Percentiles rank a stretch among this genome's conserved stretches.
phyloP scores from a whole-genome alignment of 495 filamentous ascomycete genomes.

The Annulohypoxylon moriforme region DNA sequence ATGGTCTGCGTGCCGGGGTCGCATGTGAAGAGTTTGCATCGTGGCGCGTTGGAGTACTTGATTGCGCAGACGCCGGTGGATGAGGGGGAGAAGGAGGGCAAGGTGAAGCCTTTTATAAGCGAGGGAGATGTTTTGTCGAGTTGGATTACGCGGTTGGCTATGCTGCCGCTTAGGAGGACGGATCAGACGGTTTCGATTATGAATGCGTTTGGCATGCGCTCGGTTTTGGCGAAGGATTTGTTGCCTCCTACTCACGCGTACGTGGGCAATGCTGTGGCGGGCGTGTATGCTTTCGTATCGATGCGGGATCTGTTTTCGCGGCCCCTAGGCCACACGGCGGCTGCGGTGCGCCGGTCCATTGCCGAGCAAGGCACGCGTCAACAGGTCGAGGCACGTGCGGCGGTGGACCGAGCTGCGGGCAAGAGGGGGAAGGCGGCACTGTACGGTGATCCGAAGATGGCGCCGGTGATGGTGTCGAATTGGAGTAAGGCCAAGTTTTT shows the following conservation, averaged over 20 bases:
- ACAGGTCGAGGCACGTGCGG: conserved; percentile 55
- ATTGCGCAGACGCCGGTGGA: conserved; percentile 39
- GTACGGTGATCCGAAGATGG: conserved; percentile 52
- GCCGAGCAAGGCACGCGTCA: conserved; percentile 56
- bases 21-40: conserved; percentile 44
- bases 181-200: conserved; percentile 45
- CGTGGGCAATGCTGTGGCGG: conserved; percentile 48
- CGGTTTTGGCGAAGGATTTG: conserved; percentile 37
- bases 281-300: conserved; percentile 48
- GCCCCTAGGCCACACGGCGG: conserved; percentile 53
- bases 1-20: conserved; percentile 50
- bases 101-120: conserved; percentile 54
- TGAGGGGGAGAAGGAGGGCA: conserved; percentile 7
- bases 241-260: conserved; percentile 46
- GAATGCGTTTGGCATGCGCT: conserved; percentile 50
- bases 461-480: conserved; percentile 57
- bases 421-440: conserved; percentile 38
- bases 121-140: conserved; percentile 57
- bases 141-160: conserved; percentile 49
- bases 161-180: conserved; percentile 21
- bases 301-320: conserved; percentile 49
- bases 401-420: conserved; percentile 17
- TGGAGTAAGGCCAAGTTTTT: conserved; percentile 61
- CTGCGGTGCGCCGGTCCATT: conserved; percentile 52
- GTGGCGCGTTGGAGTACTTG: conserved; percentile 39